Percentiles rank a stretch among this genome's conserved stretches.
These are phyloP conservation scores for Hansfordia pulvinata DNA, from an alignment of 2,329 filamentous ascomycete genomes.

Conservation along the genomic window DNA sequence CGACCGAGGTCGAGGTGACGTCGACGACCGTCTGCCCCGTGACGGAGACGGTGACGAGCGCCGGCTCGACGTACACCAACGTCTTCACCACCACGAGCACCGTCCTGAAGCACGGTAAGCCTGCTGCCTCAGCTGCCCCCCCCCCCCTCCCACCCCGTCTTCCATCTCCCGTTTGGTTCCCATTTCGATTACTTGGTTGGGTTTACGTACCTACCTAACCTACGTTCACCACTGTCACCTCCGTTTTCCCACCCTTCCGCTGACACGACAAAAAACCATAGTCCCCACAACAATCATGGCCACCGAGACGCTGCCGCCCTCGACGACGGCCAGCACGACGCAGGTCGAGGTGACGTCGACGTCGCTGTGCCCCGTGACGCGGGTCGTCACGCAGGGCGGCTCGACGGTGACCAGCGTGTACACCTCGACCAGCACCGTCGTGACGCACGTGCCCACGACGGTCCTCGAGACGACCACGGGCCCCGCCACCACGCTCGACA, in stretches of 20 bases:
- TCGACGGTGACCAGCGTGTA: slow-evolving; percentile 24
- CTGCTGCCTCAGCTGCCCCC: no score
- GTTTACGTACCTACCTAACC: slow-evolving; percentile 4
- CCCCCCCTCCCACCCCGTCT: neutral
- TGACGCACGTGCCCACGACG: slow-evolving; percentile 16
- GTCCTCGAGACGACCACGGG: slow-evolving; percentile 19
- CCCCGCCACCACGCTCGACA: slow-evolving; percentile 22
- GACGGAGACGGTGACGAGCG: slow-evolving; percentile 20
- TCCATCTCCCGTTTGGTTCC: neutral
- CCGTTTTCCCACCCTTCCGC: slow-evolving; percentile 1
- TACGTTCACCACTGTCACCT: slow-evolving; percentile 1
- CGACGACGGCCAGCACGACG: slow-evolving; percentile 19
- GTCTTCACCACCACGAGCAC: slow-evolving; percentile 30
- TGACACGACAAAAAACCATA: slow-evolving; percentile 1
- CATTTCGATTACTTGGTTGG: slow-evolving; percentile 3
- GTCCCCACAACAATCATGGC: slow-evolving; percentile 14
- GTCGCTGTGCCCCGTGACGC: slow-evolving; percentile 19
- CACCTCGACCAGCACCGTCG: slow-evolving; percentile 26
- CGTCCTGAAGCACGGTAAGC: no score
- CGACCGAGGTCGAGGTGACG: slow-evolving; percentile 21
- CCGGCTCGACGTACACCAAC: slow-evolving; percentile 21
- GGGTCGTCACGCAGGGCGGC: slow-evolving; percentile 21
- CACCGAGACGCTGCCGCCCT: slow-evolving; percentile 14
- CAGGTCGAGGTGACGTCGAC: slow-evolving; percentile 25
- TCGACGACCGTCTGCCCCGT: slow-evolving; percentile 23